These are phyloP conservation scores for Arachis stenosperma DNA, from an alignment of 306 rosid species.

Conservation along the genomic window DNA sequence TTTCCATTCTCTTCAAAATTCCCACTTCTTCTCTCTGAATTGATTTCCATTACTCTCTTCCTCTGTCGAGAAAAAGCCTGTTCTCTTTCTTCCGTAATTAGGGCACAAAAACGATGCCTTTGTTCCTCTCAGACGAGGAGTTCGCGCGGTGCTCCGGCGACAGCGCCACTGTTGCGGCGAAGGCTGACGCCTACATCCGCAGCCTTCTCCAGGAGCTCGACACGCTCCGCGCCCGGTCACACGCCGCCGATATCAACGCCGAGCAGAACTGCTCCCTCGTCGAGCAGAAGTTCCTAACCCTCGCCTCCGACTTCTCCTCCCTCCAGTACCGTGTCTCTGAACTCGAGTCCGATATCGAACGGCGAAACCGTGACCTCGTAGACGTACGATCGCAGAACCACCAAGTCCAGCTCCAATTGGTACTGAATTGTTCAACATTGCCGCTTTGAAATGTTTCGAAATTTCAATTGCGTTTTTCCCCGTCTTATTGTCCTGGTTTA, in stretches of 20 bases:
- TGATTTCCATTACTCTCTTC: too few relatives aligned
- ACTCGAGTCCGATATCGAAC: conserved; percentile 74
- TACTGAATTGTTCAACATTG: conserved; percentile 30
- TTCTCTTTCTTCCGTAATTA: conserved; percentile 18
- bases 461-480: neutral
- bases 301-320: conserved; percentile 75
- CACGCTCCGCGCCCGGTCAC: conserved; percentile 74
- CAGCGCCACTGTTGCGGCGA: conserved; percentile 59
- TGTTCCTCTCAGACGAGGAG: conserved; percentile 87
- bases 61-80: too few relatives aligned
- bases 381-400: conserved; percentile 64
- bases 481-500: neutral
- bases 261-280: conserved; percentile 93
- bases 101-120: conserved; percentile 57
- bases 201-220: conserved; percentile 77
- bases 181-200: conserved; percentile 82
- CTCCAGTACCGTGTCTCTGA: conserved; percentile 63
- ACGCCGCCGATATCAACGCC: conserved; percentile 84
- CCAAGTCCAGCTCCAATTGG: conserved; percentile 62
- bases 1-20: too few relatives aligned
- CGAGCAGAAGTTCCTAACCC: conserved; percentile 88
- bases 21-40: too few relatives aligned
- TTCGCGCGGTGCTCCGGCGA: conserved; percentile 66
- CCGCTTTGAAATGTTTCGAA: neutral
- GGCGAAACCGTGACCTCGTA: conserved; percentile 56